Evolutionary conservation across 2,329 filamentous ascomycete genomes (phyloP).

Genomic region (Aspergillus neotritici): DNA sequence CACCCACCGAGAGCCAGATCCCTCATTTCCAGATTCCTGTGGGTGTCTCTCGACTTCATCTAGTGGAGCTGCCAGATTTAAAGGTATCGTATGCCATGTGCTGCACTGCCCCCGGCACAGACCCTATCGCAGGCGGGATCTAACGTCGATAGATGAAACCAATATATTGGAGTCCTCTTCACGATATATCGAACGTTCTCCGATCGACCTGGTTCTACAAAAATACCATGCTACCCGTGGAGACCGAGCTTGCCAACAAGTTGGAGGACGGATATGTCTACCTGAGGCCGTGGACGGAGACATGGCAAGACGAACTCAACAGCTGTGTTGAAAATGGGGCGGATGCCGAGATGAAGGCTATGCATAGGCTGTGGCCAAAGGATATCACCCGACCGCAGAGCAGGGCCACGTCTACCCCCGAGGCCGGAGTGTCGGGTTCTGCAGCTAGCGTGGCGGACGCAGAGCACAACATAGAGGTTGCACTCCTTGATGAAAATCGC

Average conservation of each 20-base stretch:
- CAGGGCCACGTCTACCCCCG: conserved; percentile 32
- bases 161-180: conserved; percentile 94
- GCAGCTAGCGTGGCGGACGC: conserved; percentile 17
- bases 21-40: conserved; percentile 64
- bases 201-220: conserved; percentile 96
- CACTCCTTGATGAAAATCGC: conserved; percentile 33
- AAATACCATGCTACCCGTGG: conserved; percentile 87
- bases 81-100: conserved; percentile 25
- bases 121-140: neutral
- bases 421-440: conserved; percentile 27
- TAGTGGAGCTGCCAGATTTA: conserved; percentile 74
- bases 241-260: conserved; percentile 80
- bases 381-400: conserved; percentile 37
- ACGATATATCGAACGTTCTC: conserved; percentile 76
- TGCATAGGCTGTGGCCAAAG: conserved; percentile 74
- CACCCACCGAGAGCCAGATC: conserved; percentile 24
- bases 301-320: conserved; percentile 84
- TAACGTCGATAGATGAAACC: conserved; percentile 67
- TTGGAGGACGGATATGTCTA: conserved; percentile 87
- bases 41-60: conserved; percentile 81
- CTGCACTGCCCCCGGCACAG: too few relatives aligned
- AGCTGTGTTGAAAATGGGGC: conserved; percentile 88
- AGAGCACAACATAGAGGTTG: conserved; percentile 2
- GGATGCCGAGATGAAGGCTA: conserved; percentile 83
- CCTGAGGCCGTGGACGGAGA: conserved; percentile 80